Conservation (phyloP, 345 rosid genomes). For the Melaleuca alternifolia region DNA sequence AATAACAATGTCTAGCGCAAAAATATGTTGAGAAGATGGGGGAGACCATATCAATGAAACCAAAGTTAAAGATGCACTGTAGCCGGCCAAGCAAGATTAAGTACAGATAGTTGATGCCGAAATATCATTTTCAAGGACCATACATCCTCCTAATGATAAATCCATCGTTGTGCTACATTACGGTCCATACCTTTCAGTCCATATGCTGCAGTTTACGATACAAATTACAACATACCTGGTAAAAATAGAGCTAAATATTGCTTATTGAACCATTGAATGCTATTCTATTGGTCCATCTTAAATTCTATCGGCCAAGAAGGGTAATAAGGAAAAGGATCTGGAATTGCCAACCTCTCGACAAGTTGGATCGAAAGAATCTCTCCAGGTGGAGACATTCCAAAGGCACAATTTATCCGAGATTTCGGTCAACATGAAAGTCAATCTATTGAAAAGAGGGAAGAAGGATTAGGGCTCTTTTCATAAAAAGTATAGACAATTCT, state of each 20-base stretch:
- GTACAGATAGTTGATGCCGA: neutral
- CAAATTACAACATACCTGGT: neutral
- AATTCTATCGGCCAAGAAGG: neutral
- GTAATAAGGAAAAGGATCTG: neutral
- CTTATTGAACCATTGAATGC: neutral
- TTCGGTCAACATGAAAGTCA: neutral
- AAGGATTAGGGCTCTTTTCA: neutral
- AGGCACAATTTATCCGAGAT: neutral
- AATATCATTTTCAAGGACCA: neutral
- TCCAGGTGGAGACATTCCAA: neutral
- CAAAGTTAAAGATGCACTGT: neutral
- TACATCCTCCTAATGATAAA: no score
- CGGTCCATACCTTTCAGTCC: neutral
- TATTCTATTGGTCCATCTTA: neutral
- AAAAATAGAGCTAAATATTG: neutral
- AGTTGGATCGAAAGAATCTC: neutral
- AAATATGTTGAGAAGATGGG: neutral
- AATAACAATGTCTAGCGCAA: neutral
- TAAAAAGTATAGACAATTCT: neutral
- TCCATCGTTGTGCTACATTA: no score
- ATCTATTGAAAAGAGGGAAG: neutral
- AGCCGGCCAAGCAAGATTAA: neutral
- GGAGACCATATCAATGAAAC: neutral
- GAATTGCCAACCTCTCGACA: neutral
- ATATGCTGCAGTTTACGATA: neutral